Evolutionary conservation across 805 yeast species (phyloP), one percentile per base, ranked within the genome.

Genomic region (Novakomyces olei): DNA sequence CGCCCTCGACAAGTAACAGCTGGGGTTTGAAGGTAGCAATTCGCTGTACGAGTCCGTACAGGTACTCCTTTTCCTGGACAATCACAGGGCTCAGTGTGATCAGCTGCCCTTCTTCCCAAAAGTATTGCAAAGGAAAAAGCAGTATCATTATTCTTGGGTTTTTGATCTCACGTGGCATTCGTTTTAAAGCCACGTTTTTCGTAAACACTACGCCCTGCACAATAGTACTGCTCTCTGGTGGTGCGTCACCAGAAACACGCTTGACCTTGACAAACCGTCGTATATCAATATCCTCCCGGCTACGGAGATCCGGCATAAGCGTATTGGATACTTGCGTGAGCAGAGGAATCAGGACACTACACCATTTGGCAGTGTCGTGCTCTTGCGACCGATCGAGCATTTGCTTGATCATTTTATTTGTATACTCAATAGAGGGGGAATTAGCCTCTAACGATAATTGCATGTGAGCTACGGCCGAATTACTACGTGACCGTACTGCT

Each of bases 201-300:
- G 95, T 75, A 50, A 83, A 80, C 3, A 79, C 74, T 4, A 79
- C 52, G 0, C 98, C 99, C 44, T 75, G 71, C n/a, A n/a, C n/a
- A 3, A 85, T 49, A 19, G 67, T 63, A 18, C 55, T 54, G 0
- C 85, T 68, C 27, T 75, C 71, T 4, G 57, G 54, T 1, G 72
- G 65, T 1, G 48, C 37, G 0, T 91, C 88, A 1, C 98, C 96
- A 1, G 72, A 61, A 5, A 85, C 67, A 37, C 80, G 63, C 47
- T 88, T 91, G 29, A 88, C 61, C 46, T 91, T 88, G 27, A 88
- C 68, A 50, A 78, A 85, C 42, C 75, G 83, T n/a, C 85, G 63
- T 31, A 83, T 71, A 48, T 88, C 95, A 37, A 81, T 61, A 3
- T 73, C 72, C 39, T 75, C 85, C 4, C 79, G 75, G 19, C 67